A percentile compares a stretch with the other conserved stretches of the same genome.
Evolutionary conservation across 345 rosid species (phyloP).

Genomic region (Erysimum cheiranthoides): DNA sequence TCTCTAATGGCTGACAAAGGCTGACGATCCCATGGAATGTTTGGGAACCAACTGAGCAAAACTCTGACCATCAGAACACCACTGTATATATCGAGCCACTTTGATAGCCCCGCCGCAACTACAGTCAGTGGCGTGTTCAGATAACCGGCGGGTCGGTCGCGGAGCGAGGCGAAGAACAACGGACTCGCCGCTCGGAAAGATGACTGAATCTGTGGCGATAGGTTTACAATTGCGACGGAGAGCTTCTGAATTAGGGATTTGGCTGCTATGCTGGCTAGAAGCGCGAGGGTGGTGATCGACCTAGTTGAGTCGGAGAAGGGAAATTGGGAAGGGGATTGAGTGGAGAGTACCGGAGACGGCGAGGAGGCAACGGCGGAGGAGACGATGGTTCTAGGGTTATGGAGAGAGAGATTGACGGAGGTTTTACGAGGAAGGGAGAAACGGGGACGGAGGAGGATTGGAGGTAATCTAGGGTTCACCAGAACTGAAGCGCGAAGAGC

Average conservation of each 20-base stretch:
- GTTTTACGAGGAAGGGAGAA: constrained; percentile 26
- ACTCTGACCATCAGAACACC: constrained; percentile 93
- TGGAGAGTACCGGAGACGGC: constrained; percentile 31
- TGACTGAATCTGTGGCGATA: constrained; percentile 41
- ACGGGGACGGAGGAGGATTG: neutral
- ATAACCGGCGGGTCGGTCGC: constrained; percentile 57
- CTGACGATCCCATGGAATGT: constrained; percentile 90
- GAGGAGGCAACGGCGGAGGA: constrained; percentile 40
- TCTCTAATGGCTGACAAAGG: constrained; percentile 83
- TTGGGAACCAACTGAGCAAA: constrained; percentile 94
- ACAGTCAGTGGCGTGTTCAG: constrained; percentile 82
- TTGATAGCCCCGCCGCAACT: constrained; percentile 82
- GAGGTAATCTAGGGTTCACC: constrained; percentile 10
- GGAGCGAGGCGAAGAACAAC: constrained; percentile 67
- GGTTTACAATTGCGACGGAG: constrained; percentile 37
- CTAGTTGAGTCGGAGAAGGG: constrained; percentile 53
- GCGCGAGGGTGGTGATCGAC: constrained; percentile 50
- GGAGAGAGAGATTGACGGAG: constrained; percentile 26
- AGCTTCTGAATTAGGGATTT: constrained; percentile 46
- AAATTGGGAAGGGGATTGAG: constrained; percentile 2
- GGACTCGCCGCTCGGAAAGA: constrained; percentile 54
- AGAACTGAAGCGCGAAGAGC: constrained; percentile 21
- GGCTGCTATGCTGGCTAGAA: constrained; percentile 44
- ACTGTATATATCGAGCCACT: constrained; percentile 90
- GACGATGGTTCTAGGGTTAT: constrained; percentile 33